Evolutionary conservation across 2,329 filamentous ascomycete genomes (phyloP), one percentile per base, ranked within the genome.

Genomic region (Cercospora sp.): DNA sequence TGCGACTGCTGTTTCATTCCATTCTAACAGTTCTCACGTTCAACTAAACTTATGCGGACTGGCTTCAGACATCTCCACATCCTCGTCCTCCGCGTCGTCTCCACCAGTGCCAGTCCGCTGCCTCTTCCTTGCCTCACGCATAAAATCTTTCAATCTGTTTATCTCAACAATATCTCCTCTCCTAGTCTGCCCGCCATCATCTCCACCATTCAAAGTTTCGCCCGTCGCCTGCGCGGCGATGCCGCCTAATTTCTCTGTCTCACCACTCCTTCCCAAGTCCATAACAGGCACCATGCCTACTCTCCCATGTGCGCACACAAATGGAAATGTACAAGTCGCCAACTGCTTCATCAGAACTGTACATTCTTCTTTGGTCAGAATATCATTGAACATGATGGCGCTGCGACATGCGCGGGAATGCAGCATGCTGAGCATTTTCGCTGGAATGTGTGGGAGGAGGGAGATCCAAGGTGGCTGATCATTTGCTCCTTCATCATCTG

Each of bases 341-440:
- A 95, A 79, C 3, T 83, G 82, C 1, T 64, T 68, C 0, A 94
- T 77, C 36, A 95, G 78, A 0, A 78, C 75, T 9, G 79, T 72
- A 72, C 92, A 94, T 70, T 92, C 84, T 0, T 82, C 78, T 0
- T 76, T 70, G 0, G 82, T 83, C 7, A 95, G 79, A 5, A 80
- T 75, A 74, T 96, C 92, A 72, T 94, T 94, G 79, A 96, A 96
- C 91, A 94, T 94, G 76, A 95, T 89, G 2, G 92, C 91, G 39
- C 90, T 92, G 63, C 91, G 85, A 75, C 92, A 95, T 1, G 92
- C 88, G 65, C 90, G 85, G 0, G 91, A 93, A 75, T 93, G 90
- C 4, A 94, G 80, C 75, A 94, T 80, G 31, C 96, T 91, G 3
- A 96, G 74, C 12, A 98, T 36, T 23, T 66, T 65, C 3, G 45